These are phyloP conservation scores for Sporormia fimetaria DNA, from an alignment of 495 filamentous ascomycete genomes.

Conservation along the genomic window DNA sequence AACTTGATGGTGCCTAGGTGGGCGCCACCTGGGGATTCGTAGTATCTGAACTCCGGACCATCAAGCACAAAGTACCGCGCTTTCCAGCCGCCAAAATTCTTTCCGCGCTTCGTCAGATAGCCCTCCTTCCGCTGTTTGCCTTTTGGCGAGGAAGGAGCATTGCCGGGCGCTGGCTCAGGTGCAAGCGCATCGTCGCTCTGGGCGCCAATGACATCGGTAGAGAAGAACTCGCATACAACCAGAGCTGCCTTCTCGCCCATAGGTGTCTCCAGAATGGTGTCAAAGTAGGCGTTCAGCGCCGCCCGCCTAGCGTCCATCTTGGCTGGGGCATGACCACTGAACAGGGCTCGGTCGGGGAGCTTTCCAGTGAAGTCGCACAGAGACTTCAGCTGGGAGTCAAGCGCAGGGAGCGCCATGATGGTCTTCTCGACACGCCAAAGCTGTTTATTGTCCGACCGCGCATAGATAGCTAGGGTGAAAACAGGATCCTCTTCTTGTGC, in stretches of 20 bases:
- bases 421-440: constrained; percentile 93
- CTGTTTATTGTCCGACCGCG: constrained; percentile 64
- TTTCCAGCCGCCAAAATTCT: constrained; percentile 99
- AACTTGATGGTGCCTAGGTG: constrained; percentile 91
- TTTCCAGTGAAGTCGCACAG: constrained; percentile 52
- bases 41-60: constrained; percentile 81
- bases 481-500: constrained; percentile 76
- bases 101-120: constrained; percentile 90
- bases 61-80: constrained; percentile 87
- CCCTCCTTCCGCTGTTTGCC: constrained; percentile 69
- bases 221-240: constrained; percentile 77
- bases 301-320: constrained; percentile 80
- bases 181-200: constrained; percentile 42
- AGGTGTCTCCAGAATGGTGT: constrained; percentile 65
- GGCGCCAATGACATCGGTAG: constrained; percentile 71
- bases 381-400: constrained; percentile 71
- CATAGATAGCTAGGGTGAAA: constrained; percentile 78
- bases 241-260: constrained; percentile 72
- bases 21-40: constrained; percentile 74
- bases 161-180: constrained; percentile 38
- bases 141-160: constrained; percentile 32
- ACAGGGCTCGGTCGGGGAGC: constrained; percentile 74
- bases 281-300: constrained; percentile 75
- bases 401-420: constrained; percentile 61
- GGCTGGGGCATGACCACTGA: constrained; percentile 85